These are phyloP conservation scores for Neostapfia colusana DNA, from an alignment of 176 grass and related monocot genomes.

Conservation along the genomic window DNA sequence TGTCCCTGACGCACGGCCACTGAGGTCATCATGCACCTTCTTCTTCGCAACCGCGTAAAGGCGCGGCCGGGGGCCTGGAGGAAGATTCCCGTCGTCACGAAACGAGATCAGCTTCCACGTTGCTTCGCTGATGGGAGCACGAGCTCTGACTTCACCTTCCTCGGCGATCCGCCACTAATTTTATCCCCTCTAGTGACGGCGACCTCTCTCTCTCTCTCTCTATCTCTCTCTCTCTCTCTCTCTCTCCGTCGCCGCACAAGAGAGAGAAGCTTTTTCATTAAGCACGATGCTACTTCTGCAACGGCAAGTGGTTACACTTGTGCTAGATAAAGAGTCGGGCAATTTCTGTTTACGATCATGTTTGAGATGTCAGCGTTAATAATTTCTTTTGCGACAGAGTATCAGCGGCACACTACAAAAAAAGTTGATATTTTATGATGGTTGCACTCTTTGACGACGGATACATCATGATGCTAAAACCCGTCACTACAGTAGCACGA, in stretches of 20 bases:
- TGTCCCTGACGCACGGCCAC: not conserved
- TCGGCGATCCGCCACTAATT: no score
- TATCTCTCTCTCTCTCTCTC: no score
- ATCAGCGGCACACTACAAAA: no score
- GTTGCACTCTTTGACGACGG: no score
- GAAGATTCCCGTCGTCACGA: not conserved
- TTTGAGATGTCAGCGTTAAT: not conserved
- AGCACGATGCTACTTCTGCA: not conserved
- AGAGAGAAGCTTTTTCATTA: not conserved
- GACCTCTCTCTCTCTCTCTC: no score
- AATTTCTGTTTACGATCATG: not conserved
- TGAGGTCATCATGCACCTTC: not conserved
- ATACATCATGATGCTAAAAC: no score
- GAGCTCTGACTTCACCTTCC: not conserved
- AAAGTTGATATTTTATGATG: no score
- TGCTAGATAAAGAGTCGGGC: not conserved
- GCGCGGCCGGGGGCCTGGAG: not conserved
- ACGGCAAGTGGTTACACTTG: not conserved
- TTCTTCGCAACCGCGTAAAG: not conserved
- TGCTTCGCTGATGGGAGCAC: not conserved
- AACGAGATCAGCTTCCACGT: not conserved
- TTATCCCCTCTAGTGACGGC: not conserved
- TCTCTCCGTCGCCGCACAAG: no score
- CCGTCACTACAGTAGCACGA: no score
- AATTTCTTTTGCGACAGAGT: not conserved